Percentiles rank a stretch among this genome's conserved stretches.
phyloP scores from a whole-genome alignment of 2,329 filamentous ascomycete genomes.

The Allantophomopsis lycopodina region DNA sequence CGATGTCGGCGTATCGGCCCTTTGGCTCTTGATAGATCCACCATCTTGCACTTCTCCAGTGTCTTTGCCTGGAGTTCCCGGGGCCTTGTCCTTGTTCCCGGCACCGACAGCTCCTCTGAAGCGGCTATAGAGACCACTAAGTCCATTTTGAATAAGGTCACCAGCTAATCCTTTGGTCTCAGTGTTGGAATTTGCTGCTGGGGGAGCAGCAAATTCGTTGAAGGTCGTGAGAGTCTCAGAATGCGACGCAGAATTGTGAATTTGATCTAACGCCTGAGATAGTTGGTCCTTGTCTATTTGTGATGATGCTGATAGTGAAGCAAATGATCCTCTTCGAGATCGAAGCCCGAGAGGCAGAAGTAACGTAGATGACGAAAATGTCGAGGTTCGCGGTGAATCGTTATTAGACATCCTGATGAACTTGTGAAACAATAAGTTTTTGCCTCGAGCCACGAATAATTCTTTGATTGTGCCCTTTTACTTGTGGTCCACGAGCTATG shows the following conservation, averaged over 20 bases:
- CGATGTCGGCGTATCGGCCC: constrained; percentile 19
- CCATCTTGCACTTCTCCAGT: constrained; percentile 29
- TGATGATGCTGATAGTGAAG: constrained; percentile 30
- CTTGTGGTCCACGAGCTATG: background rate
- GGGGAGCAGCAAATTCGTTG: constrained; percentile 73
- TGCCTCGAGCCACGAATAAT: background rate
- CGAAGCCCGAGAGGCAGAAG: constrained; percentile 10
- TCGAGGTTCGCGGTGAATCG: constrained; percentile 11
- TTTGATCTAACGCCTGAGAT: constrained; percentile 68
- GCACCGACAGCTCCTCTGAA: constrained; percentile 66
- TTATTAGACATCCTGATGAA: constrained; percentile 14
- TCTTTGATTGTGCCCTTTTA: background rate
- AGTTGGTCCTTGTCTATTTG: constrained; percentile 61
- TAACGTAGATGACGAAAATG: constrained; percentile 4
- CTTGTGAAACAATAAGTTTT: background rate
- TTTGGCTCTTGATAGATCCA: constrained; percentile 27
- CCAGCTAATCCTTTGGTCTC: constrained; percentile 60
- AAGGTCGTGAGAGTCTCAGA: constrained; percentile 81
- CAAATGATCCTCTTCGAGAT: constrained; percentile 28
- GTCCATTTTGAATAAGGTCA: constrained; percentile 69
- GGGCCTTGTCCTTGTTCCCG: constrained; percentile 40
- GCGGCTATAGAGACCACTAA: constrained; percentile 80
- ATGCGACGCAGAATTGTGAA: constrained; percentile 79
- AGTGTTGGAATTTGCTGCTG: constrained; percentile 37
- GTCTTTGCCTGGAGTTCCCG: constrained; percentile 18